Base-by-base conservation (phyloP, 331 rosid genomes). In the Acacia concinna region DNA sequence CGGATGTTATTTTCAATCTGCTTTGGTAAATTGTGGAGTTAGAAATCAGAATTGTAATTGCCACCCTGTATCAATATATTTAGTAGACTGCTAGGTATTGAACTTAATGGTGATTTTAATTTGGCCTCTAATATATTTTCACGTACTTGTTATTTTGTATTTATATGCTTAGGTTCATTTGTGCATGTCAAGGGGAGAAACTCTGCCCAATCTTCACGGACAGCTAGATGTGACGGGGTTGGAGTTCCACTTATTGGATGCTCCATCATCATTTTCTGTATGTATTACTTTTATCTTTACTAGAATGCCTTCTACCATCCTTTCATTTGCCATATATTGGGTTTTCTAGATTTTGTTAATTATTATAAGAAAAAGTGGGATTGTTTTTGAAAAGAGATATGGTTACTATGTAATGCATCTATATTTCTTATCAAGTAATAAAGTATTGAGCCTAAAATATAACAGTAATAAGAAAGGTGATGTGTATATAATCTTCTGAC, bases 201-300 rank as follows among this genome's bases (percentile, higher is more conserved):
- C 87, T 62, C 92, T 92, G 86, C 97, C 97, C n/a, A 92, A 92
- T 89, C 83, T 94, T 81, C 94, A 94, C 21, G 98, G 98, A 83
- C 98, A 90, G 87, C 97, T 94, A 81, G 98, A 94, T 66, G 93
- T 89, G 80, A 89, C 86, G 5, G 97, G 97, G 71, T 81, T 94
- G 93, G 92, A 88, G 62, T 94, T 94, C 84, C 93, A 88, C 74
- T 83, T 91, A 81, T 84, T 83, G 84, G 97, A 87, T 81, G 97
- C 98, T 35, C 97, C 98, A 35, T 94, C 98, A 65, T 60, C 88
- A 68, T 94, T 94, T 89, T 88, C 94, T 51, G 97, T 94, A 87
- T 38, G 97, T 35, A 31, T 23, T 44, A 27, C 74, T 70, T 43
- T 70, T 21, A 25, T 14, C 37, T 69, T 14, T 41, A 13, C 32